Evolutionary conservation across 2,329 filamentous ascomycete genomes (phyloP).

Genomic region (Neofusicoccum laricinum): DNA sequence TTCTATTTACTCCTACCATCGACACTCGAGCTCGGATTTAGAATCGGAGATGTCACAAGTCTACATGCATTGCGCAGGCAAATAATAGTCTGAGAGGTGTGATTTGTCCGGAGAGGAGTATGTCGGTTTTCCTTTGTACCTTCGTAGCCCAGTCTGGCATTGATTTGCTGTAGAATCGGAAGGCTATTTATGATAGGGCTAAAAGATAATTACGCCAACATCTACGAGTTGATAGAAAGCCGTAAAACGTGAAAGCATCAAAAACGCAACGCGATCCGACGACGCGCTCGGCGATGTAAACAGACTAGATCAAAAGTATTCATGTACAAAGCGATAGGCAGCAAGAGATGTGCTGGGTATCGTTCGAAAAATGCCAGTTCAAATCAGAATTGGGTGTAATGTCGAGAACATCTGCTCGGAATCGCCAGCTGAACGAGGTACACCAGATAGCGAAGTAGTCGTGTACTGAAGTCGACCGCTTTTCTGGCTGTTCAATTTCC

Average conservation of each 20-base stretch:
- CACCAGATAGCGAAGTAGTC: background rate
- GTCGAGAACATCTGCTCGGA: background rate
- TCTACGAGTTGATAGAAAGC: background rate
- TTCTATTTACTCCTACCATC: too few relatives aligned
- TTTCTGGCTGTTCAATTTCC: conserved; percentile 2
- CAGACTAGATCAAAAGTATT: background rate
- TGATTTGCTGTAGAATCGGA: background rate
- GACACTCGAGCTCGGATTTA: too few relatives aligned
- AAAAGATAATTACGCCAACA: conserved; percentile 5
- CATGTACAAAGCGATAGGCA: conserved; percentile 7
- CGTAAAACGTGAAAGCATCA: conserved; percentile 6
- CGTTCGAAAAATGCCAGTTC: background rate
- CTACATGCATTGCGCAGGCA: background rate
- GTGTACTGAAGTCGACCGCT: conserved; percentile 3
- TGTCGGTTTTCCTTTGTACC: background rate
- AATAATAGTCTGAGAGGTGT: background rate
- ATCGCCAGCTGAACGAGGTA: background rate
- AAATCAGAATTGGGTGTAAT: background rate
- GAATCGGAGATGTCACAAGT: too few relatives aligned
- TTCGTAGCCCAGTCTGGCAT: background rate
- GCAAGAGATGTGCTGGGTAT: conserved; percentile 2
- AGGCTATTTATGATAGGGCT: background rate
- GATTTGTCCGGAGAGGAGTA: conserved; percentile 1
- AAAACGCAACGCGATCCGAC: background rate
- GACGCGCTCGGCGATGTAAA: background rate